Evolutionary conservation across 225 moss, liverwort and hornwort genomes (phyloP), one percentile per base, ranked within the genome.

Genomic region (Ulota crispa): DNA sequence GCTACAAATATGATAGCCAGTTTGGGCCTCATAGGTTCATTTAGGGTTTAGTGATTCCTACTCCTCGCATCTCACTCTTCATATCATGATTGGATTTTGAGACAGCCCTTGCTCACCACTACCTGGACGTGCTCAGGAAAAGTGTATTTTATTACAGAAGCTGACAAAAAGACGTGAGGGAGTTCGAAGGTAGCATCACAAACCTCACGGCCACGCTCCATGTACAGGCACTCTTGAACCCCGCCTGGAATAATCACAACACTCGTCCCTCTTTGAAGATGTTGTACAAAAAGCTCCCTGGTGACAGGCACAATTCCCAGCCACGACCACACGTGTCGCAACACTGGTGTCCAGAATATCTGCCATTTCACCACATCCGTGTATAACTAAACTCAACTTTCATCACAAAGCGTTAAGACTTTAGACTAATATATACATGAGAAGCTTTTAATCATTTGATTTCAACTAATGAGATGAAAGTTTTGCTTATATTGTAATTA

Each of bases 311-410:
- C 86, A 56, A 85, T 16, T 56, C 95, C 97, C 75, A 95, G 53
- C 97, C 97, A 98, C 56, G 97, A 80, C 95, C 95, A 94, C 41
- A 98, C 63, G 85, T 95, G 95, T 27, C 93, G 89, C 79, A 98
- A 77, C 30, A 94, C 34, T 61, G 97, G 97, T 66, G 97, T 94
- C 94, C 94, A 98, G 80, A 95, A 98, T 61, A 98, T 78, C 96
- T 96, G 93, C 78, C 56, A 89, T 78, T 78, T 24, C 26, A 80
- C 80, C 36, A 63, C 26, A 26, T 24, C 0, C 4, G 26, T 8
- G 32, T 8, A 3, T 36, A 36, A 36, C 30, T 9, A 61, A 0
- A 70, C 24, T 79, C 54, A 79, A 28, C 45, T 70, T 39, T 50
- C 61, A 75, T 64, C 50, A 78, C 69, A 37, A 34, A 72, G 68